A percentile compares a stretch with the other conserved stretches of the same genome.
Evolutionary conservation across 805 yeast genomes (phyloP).

Genomic region (Yamadazyma paraphyllophila): DNA sequence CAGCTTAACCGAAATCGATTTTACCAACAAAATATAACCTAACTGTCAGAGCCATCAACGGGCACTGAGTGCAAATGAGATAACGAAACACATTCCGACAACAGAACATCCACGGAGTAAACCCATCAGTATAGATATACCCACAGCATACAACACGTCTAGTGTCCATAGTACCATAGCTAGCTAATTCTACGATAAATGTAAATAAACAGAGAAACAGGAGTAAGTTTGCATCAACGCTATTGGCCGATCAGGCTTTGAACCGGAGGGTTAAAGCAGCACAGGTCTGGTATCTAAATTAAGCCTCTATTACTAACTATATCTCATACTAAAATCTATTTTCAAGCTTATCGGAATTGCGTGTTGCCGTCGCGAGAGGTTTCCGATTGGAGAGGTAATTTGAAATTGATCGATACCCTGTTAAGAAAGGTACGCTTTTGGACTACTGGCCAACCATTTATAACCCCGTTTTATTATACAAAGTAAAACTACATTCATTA

Average conservation of each 20-base stretch:
- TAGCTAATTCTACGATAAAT: background rate
- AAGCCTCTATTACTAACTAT: too few species aligned
- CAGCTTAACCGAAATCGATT: conserved; percentile 8
- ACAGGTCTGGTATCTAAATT: too few species aligned
- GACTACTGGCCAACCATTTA: too few species aligned
- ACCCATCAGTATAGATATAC: background rate
- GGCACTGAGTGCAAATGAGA: background rate
- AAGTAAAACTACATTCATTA: conserved; percentile 6
- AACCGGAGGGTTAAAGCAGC: too few species aligned
- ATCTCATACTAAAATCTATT: too few species aligned
- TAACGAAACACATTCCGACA: background rate
- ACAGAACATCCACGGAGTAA: too few species aligned
- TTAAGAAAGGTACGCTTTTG: background rate
- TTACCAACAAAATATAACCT: conserved; percentile 7
- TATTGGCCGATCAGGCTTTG: too few species aligned
- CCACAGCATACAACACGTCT: background rate
- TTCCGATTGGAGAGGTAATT: background rate
- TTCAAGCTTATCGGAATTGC: too few species aligned
- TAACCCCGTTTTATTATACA: conserved; percentile 5
- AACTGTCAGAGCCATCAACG: too few species aligned
- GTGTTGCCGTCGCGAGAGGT: too few species aligned
- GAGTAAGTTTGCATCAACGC: too few species aligned
- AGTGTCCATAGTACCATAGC: background rate
- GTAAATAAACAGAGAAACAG: background rate
- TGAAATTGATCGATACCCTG: background rate